phyloP scores from a whole-genome alignment of 2,329 filamentous ascomycete species.

The Fusarium austroafricanum region DNA sequence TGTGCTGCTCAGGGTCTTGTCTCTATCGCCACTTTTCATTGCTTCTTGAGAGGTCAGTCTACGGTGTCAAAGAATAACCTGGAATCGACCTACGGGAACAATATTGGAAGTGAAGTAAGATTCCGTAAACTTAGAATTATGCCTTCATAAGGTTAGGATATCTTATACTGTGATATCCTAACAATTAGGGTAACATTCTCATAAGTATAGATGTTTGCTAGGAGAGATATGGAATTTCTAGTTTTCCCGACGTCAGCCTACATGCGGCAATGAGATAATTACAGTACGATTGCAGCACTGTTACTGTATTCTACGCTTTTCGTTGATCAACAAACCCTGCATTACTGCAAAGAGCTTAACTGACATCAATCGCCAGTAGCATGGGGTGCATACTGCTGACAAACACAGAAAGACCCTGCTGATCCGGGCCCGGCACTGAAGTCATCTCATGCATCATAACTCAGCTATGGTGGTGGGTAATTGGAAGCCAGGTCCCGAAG shows the following conservation, averaged over 20 bases:
- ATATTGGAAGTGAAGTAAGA: too few relatives aligned
- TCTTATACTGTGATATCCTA: too few relatives aligned
- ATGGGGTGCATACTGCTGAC: slow-evolving; percentile 14
- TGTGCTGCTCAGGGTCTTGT: slow-evolving; percentile 42
- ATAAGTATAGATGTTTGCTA: too few relatives aligned
- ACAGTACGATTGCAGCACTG: slow-evolving; percentile 8
- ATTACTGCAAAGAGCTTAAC: slow-evolving; percentile 19
- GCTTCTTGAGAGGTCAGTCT: slow-evolving; percentile 24
- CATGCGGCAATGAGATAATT: slow-evolving; percentile 28
- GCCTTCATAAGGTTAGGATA: too few relatives aligned
- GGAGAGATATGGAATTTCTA: too few relatives aligned
- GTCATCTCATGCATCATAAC: slow-evolving; percentile 33
- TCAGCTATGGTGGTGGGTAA: slow-evolving; percentile 15
- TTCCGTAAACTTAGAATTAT: too few relatives aligned
- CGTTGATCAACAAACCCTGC: slow-evolving; percentile 22
- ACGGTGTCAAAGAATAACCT: background rate
- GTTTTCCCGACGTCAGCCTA: too few relatives aligned
- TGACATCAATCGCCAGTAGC: slow-evolving; percentile 5
- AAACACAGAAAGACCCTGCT: slow-evolving; percentile 42
- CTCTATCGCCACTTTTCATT: slow-evolving; percentile 19
- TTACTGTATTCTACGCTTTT: slow-evolving; percentile 15
- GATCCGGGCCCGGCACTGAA: slow-evolving; percentile 41
- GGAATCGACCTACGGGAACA: too few relatives aligned
- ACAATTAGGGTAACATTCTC: too few relatives aligned
- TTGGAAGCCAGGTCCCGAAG: slow-evolving; percentile 17